Evolutionary conservation across 495 filamentous ascomycete species (phyloP).

Genomic region (Neurospora sp.): DNA sequence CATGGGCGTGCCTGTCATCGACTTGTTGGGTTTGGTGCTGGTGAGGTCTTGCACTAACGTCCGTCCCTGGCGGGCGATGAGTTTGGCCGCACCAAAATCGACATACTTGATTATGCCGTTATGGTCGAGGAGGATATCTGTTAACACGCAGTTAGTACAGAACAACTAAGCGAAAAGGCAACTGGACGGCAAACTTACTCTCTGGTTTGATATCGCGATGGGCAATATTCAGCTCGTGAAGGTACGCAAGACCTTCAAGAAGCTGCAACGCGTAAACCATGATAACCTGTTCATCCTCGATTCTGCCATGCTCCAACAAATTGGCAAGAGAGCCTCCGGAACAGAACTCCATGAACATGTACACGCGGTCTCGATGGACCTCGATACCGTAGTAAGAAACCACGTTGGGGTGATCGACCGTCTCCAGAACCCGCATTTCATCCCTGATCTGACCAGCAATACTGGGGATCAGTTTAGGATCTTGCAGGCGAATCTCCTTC

Average conservation of each 20-base stretch:
- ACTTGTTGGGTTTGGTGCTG: slow-evolving; percentile 64
- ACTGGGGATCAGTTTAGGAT: slow-evolving; percentile 88
- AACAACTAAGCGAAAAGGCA: not conserved
- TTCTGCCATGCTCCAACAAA: slow-evolving; percentile 86
- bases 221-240: slow-evolving; percentile 81
- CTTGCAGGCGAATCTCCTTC: slow-evolving; percentile 94
- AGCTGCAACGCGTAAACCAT: slow-evolving; percentile 97
- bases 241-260: slow-evolving; percentile 87
- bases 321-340: slow-evolving; percentile 87
- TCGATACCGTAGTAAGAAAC: slow-evolving; percentile 97
- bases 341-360: slow-evolving; percentile 99
- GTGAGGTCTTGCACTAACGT: slow-evolving; percentile 58
- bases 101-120: slow-evolving; percentile 98
- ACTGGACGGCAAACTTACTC: slow-evolving; percentile 44
- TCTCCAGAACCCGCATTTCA: slow-evolving; percentile 92
- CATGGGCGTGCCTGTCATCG: slow-evolving; percentile 97
- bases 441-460: slow-evolving; percentile 90
- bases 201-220: slow-evolving; percentile 99
- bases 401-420: slow-evolving; percentile 93
- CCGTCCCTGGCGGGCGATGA: slow-evolving; percentile 88
- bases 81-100: slow-evolving; percentile 95
- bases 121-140: slow-evolving; percentile 91
- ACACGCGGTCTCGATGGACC: slow-evolving; percentile 95
- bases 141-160: slow-evolving; percentile 9
- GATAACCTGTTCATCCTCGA: slow-evolving; percentile 96